phyloP scores from a whole-genome alignment of 768 basidiomycete genomes.

The Leccinum variicolor region DNA sequence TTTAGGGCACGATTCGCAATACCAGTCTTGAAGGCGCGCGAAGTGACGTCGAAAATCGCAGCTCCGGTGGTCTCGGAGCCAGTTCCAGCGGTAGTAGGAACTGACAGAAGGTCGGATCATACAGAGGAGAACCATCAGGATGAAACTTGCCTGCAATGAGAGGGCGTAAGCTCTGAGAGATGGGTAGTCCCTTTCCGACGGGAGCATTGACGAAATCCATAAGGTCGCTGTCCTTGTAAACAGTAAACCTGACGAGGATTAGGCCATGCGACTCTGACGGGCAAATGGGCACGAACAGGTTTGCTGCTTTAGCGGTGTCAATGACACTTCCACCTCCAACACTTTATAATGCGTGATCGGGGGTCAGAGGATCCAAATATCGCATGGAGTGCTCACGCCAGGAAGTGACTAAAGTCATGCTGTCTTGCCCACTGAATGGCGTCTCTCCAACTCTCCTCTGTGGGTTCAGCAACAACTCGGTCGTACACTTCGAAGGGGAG shows the following conservation, averaged over 20 bases:
- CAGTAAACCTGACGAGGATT: slow-evolving; percentile 59
- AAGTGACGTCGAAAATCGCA: slow-evolving; percentile 91
- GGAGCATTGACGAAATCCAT: slow-evolving; percentile 98
- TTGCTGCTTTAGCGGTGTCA: slow-evolving; percentile 94
- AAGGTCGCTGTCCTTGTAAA: slow-evolving; percentile 88
- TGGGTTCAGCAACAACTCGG: slow-evolving; percentile 84
- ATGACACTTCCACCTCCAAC: slow-evolving; percentile 95
- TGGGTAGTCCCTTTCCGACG: slow-evolving; percentile 86
- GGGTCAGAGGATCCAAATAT: slow-evolving; percentile 1
- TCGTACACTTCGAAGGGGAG: slow-evolving; percentile 82
- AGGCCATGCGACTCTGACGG: neutral
- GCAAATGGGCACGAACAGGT: slow-evolving; percentile 53
- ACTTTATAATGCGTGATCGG: slow-evolving; percentile 34
- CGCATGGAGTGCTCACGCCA: slow-evolving; percentile 57
- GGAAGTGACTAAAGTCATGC: slow-evolving; percentile 90
- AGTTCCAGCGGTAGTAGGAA: slow-evolving; percentile 80
- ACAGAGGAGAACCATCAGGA: neutral
- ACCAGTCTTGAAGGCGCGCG: slow-evolving; percentile 92
- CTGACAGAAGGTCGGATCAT: slow-evolving; percentile 25
- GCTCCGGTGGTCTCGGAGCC: slow-evolving; percentile 95
- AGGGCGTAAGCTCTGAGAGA: slow-evolving; percentile 69
- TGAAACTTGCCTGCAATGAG: slow-evolving; percentile 67
- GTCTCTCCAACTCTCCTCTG: slow-evolving; percentile 82
- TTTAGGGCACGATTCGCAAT: slow-evolving; percentile 92
- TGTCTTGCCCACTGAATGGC: slow-evolving; percentile 87